Percentiles rank a stretch among this genome's conserved stretches.
Evolutionary conservation across 257 asterid species (phyloP).

Genomic region (Solanum peruvianum): DNA sequence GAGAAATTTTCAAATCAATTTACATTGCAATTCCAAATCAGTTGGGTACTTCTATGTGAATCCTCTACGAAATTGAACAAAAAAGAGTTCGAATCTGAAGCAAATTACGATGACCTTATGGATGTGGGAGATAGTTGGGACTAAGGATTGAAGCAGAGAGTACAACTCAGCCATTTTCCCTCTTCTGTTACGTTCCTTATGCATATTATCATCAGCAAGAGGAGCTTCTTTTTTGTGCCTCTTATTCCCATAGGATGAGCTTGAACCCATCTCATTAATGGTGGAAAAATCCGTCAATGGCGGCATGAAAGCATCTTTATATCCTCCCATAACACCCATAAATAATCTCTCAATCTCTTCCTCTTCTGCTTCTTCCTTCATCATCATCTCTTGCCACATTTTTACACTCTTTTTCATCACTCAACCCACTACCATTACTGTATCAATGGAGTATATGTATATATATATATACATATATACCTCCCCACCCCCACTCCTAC

Average conservation of each 20-base stretch:
- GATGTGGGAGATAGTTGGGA: slow-evolving; percentile 29
- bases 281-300: slow-evolving; percentile 23
- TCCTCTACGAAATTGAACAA: background rate
- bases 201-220: background rate
- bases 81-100: background rate
- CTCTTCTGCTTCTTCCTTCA: slow-evolving; percentile 8
- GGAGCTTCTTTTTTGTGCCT: slow-evolving; percentile 6
- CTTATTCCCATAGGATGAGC: background rate
- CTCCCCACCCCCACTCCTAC: background rate
- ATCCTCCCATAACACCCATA: slow-evolving; percentile 46
- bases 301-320: slow-evolving; percentile 33
- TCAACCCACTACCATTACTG: background rate
- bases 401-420: background rate
- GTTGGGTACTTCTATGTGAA: background rate
- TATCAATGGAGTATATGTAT: background rate
- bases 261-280: background rate
- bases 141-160: slow-evolving; percentile 41
- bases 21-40: background rate
- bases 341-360: slow-evolving; percentile 31
- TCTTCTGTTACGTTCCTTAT: slow-evolving; percentile 25
- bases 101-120: slow-evolving; percentile 23
- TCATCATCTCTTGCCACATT: background rate
- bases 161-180: slow-evolving; percentile 21
- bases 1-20: background rate
- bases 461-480: background rate